Percentiles rank a stretch among this genome's conserved stretches.
phyloP scores from a whole-genome alignment of 768 basidiomycete species.

The Nidularia sp. region DNA sequence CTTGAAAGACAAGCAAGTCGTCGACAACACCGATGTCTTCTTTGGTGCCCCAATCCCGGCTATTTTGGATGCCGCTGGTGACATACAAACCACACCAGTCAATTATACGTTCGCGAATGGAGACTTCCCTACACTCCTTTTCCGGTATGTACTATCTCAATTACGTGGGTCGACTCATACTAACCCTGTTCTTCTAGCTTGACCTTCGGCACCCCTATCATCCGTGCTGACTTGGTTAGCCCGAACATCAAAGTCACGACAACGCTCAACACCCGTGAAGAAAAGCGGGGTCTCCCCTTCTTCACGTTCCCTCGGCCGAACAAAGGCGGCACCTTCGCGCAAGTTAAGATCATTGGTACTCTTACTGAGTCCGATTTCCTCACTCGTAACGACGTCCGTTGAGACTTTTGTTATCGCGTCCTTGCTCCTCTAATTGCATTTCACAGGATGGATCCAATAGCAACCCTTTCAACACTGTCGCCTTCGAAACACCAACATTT shows the following conservation, averaged over 20 bases:
- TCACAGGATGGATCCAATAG: conserved; percentile 21
- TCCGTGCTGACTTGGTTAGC: conserved; percentile 46
- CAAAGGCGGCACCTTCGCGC: conserved; percentile 32
- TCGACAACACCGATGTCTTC: conserved; percentile 46
- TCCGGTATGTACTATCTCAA: conserved; percentile 21
- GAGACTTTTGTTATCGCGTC: no score
- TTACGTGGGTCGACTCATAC: not conserved
- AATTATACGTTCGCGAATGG: conserved; percentile 43
- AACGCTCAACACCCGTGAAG: conserved; percentile 28
- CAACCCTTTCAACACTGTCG: conserved; percentile 24
- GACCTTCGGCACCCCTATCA: conserved; percentile 43
- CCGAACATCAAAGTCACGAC: conserved; percentile 33
- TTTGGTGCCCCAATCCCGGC: conserved; percentile 42
- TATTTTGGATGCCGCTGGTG: conserved; percentile 34
- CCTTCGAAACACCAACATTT: conserved; percentile 27
- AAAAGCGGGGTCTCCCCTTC: conserved; percentile 13
- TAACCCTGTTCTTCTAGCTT: conserved; percentile 19
- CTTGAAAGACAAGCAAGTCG: conserved; percentile 44
- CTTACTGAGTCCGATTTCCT: conserved; percentile 43
- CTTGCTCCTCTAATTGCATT: no score
- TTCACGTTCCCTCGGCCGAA: conserved; percentile 35
- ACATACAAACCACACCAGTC: conserved; percentile 30
- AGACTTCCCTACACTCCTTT: conserved; percentile 37
- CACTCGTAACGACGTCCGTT: conserved; percentile 32
- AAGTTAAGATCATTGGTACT: conserved; percentile 39